phyloP scores from a whole-genome alignment of 176 grass and related monocot species.

The Rhynchospora pubera region DNA sequence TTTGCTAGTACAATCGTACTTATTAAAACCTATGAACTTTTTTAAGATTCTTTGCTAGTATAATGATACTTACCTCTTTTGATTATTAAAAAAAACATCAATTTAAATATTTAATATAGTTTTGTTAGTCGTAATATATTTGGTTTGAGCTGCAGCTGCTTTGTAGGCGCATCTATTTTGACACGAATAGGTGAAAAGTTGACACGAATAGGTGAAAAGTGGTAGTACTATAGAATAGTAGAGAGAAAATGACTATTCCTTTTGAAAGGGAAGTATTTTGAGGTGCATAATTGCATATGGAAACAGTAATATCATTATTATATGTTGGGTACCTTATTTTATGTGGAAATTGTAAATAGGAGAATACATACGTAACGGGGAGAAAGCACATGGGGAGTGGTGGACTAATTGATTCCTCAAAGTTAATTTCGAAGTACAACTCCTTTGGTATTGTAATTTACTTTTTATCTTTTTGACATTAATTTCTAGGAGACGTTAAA shows the following conservation, averaged over 20 bases:
- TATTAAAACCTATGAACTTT: not conserved
- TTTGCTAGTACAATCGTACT: not conserved
- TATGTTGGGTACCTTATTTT: not conserved
- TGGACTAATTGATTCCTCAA: not conserved
- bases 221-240: too few species aligned
- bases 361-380: conserved; percentile 15
- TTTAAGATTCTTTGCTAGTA: not conserved
- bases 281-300: not conserved
- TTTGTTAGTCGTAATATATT: not conserved
- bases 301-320: not conserved
- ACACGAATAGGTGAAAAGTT: too few species aligned
- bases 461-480: not conserved
- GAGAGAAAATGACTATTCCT: not conserved
- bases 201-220: not conserved
- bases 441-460: not conserved
- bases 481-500: not conserved
- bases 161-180: not conserved
- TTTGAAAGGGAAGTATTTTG: not conserved
- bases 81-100: not conserved
- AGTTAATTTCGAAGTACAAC: not conserved
- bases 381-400: conserved; percentile 12
- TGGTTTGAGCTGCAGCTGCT: not conserved
- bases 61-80: not conserved
- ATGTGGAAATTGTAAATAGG: not conserved
- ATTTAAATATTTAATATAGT: not conserved